Evolutionary conservation across 140 eudicot species (phyloP).

Genomic region (Anethum foeniculum): DNA sequence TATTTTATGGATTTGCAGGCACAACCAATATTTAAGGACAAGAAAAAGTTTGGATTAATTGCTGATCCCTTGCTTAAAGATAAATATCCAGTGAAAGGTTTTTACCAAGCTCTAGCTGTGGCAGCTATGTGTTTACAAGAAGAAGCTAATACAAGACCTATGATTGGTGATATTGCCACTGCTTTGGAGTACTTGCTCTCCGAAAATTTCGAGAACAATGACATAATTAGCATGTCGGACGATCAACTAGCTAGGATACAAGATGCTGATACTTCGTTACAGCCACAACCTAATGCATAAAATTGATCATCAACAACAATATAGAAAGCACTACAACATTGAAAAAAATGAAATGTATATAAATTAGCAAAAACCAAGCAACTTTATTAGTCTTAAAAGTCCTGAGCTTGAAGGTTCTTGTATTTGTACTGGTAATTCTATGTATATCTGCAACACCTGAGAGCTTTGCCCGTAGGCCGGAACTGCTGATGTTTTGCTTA

Average conservation of each 20-base stretch:
- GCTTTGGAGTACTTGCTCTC: conserved; percentile 41
- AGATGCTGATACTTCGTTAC: neutral
- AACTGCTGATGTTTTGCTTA: neutral
- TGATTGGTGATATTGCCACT: conserved; percentile 67
- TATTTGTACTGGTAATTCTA: neutral
- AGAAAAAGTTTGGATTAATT: conserved; percentile 34
- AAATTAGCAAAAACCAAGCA: neutral
- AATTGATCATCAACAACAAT: neutral
- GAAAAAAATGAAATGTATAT: neutral
- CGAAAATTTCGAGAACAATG: neutral
- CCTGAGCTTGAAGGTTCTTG: neutral
- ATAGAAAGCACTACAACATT: neutral
- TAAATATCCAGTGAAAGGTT: conserved; percentile 50
- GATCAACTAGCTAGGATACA: neutral
- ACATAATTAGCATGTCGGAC: neutral
- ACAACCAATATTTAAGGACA: conserved; percentile 62
- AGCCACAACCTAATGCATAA: neutral
- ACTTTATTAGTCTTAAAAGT: neutral
- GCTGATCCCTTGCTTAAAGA: conserved; percentile 71
- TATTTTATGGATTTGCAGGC: conserved; percentile 35
- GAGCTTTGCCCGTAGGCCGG: neutral
- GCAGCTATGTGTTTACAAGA: conserved; percentile 24
- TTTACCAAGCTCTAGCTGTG: conserved; percentile 75
- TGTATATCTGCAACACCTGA: neutral
- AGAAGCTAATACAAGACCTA: conserved; percentile 75